A percentile compares a stretch with the other conserved stretches of the same genome.
Conservation (phyloP, 371 early-diverging fungal genomes). For the Mortierella sp. region DNA sequence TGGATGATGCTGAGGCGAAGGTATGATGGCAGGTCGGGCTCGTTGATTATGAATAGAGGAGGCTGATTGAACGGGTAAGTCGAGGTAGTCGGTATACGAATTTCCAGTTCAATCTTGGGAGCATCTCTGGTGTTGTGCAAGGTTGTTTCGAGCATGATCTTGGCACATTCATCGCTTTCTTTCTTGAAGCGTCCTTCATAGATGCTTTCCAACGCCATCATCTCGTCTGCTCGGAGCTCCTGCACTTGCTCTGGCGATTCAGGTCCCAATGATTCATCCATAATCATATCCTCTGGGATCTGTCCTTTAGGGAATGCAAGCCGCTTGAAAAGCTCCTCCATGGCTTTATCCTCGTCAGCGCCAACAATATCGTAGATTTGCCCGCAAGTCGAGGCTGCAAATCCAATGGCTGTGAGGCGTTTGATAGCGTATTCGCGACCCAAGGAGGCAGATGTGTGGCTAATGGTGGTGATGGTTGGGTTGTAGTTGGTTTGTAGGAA, state of each 20-base stretch:
- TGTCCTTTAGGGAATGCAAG: conserved; percentile 45
- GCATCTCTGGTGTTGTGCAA: conserved; percentile 43
- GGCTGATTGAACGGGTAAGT: conserved; percentile 70
- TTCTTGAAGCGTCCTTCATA: conserved; percentile 63
- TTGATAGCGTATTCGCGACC: conserved; percentile 73
- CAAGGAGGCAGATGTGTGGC: conserved; percentile 65
- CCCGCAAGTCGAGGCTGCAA: conserved; percentile 60
- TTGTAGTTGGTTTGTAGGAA: conserved; percentile 71
- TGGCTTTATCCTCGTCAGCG: conserved; percentile 63
- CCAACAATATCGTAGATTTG: conserved; percentile 57
- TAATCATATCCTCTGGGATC: conserved; percentile 42
- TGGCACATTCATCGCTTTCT: conserved; percentile 8
- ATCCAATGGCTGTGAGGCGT: conserved; percentile 72
- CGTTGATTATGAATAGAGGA: conserved; percentile 73
- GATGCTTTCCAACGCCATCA: conserved; percentile 74
- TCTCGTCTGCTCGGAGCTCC: conserved; percentile 61
- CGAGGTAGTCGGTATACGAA: conserved; percentile 64
- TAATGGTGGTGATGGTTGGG: conserved; percentile 69
- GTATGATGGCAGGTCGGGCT: conserved; percentile 75
- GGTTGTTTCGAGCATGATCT: conserved; percentile 37
- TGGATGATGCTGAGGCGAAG: conserved; percentile 74
- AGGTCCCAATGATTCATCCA: conserved; percentile 56
- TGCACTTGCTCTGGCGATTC: conserved; percentile 58
- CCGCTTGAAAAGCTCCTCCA: conserved; percentile 61
- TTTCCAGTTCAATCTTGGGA: conserved; percentile 57